Evolutionary conservation across 164 flowering plant species (phyloP), one percentile per base, ranked within the genome.

Genomic region (Tetracentron sinense): DNA sequence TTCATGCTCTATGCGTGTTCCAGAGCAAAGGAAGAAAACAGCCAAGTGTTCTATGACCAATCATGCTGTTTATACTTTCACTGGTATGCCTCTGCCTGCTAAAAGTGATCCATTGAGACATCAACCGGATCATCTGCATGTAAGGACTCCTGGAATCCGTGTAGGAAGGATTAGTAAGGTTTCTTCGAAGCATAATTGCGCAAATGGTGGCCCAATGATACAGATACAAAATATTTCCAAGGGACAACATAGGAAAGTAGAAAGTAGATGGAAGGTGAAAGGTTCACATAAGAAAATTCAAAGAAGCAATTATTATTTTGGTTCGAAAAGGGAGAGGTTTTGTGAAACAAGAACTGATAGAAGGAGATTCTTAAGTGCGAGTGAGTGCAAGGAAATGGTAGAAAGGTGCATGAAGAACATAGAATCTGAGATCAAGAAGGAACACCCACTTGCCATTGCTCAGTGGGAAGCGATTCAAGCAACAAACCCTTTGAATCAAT

Each of bases 351-450:
- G 63, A 58, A 54, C 64, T 42, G 56, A 48, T 54, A 62, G 6
- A 42, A 76, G 64, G 62, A 68, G 46, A 47, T 65, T 70, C 58
- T 65, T 77, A 42, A 67, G 70, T 72, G 70, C 81, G 3, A 69
- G 70, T 38, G 79, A 78, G 33, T 86, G 76, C 72, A 78, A 77
- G 42, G 81, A 81, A 47, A 64, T 86, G 66, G 82, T 94, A 27
- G 75, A 81, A 50, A 73, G 81, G n/a, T 85, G 81, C 69, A 87
- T 94, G 91, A 78, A 70, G 68, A 81, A 75, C 52, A 89, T 89
- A 56, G 84, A 83, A 42, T 70, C 71, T 22, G 76, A 87, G 48
- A 66, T 76, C 8, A 76, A 72, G 48, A 71, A 75, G 26, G 73
- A 78, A 58, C 80, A 79, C 48, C 83, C 82, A 16, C 51, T 25